Evolutionary conservation across 345 rosid species (phyloP), one percentile per base, ranked within the genome.

Genomic region (Murraya koenigii): DNA sequence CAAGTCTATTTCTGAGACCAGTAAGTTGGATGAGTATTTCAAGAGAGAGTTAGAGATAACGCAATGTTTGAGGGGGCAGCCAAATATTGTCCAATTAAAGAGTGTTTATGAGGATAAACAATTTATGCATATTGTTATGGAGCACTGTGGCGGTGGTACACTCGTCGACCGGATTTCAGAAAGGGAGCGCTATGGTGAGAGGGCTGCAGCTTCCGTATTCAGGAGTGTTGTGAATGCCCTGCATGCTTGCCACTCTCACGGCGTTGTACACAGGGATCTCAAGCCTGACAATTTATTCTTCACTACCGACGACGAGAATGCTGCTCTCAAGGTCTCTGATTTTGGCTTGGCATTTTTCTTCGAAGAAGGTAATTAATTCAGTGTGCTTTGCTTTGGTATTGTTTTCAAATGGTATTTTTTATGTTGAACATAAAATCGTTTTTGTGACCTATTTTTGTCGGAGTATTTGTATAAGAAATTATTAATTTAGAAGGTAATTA

Each of bases 241-340:
- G 23, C 90, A 91, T 59, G 87, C 86, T 52, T 94, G 97, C 56
- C 97, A 94, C 84, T 92, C 88, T 72, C 90, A 91, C 93, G 97
- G 97, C 87, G 0, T 41, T 41, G 10, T 41, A 11, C 47, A 41
- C 14, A 2, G 47, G 47, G 47, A 10, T 10, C 47, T 92, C 59
- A 94, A 94, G 90, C 98, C 97, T 14, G 98, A 92, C 89, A 94
- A 94, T 84, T 92, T 94, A 91, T 84, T 94, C 87, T 78, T 94
- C 22, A 72, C 93, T 49, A 88, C 87, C 71, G 86, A 87, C 80
- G 89, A 76, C 58, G 91, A 90, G 78, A 87, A 78, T 26, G 93
- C 94, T 0, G 77, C 69, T 49, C 69, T 94, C 65, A 92, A 94
- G 81, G 94, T 97, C 47, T 87, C 94, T 5, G 96, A 92, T 86